Conservation (phyloP, 2,329 filamentous ascomycete species). For the Lasiodiplodia citricola region DNA sequence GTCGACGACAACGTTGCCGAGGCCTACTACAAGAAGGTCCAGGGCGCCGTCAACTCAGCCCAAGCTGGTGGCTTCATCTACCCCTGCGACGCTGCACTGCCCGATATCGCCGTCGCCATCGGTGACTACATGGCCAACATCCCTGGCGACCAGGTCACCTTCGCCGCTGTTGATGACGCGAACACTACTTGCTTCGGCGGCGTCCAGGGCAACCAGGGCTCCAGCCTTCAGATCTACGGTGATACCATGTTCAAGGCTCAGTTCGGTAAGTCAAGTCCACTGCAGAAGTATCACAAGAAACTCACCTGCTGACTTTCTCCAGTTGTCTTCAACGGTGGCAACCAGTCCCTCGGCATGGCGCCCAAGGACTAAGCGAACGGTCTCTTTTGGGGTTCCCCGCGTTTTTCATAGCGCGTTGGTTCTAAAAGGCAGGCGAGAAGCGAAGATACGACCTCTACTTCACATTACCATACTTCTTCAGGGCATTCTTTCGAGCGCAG, state of each 20-base stretch:
- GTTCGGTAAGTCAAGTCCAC: slow-evolving; percentile 45
- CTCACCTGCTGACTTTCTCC: not conserved
- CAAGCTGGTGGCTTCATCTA: slow-evolving; percentile 51
- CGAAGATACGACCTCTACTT: not conserved
- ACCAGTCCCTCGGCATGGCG: slow-evolving; percentile 60
- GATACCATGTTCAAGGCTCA: slow-evolving; percentile 65
- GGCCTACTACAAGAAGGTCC: slow-evolving; percentile 51
- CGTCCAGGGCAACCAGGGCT: slow-evolving; percentile 63
- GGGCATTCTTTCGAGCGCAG: not conserved
- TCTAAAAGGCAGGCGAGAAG: not conserved
- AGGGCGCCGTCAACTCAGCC: slow-evolving; percentile 43
- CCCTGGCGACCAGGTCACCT: slow-evolving; percentile 53
- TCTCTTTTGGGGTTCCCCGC: not conserved
- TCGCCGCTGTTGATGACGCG: slow-evolving; percentile 43
- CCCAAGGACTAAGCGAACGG: slow-evolving; percentile 37
- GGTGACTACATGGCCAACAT: slow-evolving; percentile 65
- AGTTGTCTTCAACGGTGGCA: slow-evolving; percentile 61
- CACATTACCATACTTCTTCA: not conserved
- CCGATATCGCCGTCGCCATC: slow-evolving; percentile 59
- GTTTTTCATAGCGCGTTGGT: not conserved
- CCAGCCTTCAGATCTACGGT: slow-evolving; percentile 66
- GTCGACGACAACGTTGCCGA: slow-evolving; percentile 59
- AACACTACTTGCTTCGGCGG: slow-evolving; percentile 69
- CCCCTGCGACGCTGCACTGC: slow-evolving; percentile 48
- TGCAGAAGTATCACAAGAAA: not conserved